Percentiles rank a stretch among this genome's conserved stretches.
Evolutionary conservation across 805 yeast species (phyloP).

Genomic region (Candida peoriensis): DNA sequence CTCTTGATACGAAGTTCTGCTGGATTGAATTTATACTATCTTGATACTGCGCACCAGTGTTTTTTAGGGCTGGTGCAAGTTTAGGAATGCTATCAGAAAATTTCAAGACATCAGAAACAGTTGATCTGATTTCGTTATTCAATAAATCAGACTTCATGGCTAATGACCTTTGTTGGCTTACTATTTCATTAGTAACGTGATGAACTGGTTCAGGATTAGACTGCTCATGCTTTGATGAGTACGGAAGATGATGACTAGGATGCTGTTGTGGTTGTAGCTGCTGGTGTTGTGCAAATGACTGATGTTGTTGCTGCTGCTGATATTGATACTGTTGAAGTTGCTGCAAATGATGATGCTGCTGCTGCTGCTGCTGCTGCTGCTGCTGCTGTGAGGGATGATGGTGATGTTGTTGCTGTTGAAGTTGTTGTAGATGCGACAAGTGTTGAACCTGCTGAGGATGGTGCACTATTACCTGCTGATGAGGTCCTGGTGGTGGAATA

Average conservation of each 20-base stretch:
- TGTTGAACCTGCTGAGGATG: too few relatives aligned
- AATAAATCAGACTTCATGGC: conserved; percentile 16
- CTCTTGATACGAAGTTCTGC: conserved; percentile 17
- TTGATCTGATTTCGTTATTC: conserved; percentile 15
- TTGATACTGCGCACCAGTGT: conserved; percentile 7
- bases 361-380: conserved; percentile 10
- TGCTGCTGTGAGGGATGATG: conserved; percentile 10
- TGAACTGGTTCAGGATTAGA: conserved; percentile 7
- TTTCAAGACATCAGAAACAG: conserved; percentile 18
- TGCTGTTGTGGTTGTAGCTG: conserved; percentile 1
- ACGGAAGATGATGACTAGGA: background rate
- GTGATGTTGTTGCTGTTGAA: conserved; percentile 7
- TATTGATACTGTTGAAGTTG: conserved; percentile 2
- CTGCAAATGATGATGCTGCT: conserved; percentile 5
- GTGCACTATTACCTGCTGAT: conserved; percentile 3
- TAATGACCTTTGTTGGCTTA: conserved; percentile 14
- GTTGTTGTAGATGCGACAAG: too few relatives aligned
- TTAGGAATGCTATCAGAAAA: conserved; percentile 22
- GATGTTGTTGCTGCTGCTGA: conserved; percentile 1
- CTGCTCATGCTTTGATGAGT: background rate
- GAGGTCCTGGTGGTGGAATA: conserved; percentile 1
- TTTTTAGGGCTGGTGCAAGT: conserved; percentile 18
- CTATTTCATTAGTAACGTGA: conserved; percentile 10
- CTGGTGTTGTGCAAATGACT: background rate
- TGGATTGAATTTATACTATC: conserved; percentile 13